Evolutionary conservation across 1,284 basidiomycete genomes (phyloP), one percentile per base, ranked within the genome.

Genomic region (Sporisorium exsertum): DNA sequence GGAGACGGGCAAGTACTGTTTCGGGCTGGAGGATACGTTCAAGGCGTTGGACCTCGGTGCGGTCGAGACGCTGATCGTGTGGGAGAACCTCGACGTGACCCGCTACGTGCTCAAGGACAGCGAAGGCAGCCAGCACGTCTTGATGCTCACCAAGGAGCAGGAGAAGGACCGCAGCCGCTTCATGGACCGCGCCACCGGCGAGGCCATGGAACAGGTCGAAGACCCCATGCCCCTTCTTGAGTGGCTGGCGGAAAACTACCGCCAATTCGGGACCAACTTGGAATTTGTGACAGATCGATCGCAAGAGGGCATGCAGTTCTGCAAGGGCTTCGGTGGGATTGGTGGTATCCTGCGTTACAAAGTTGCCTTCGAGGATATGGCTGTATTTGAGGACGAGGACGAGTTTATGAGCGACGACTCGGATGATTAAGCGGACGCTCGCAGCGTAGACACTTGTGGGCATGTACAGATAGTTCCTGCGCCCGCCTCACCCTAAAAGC

Each of bases 201-300:
- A 91, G 52, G 95, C 98, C 88, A 99, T 99, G 96, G 96, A 99
- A 86, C 91, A 93, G 85, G 74, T 78, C 26, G 81, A 79, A 40
- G 84, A 85, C 27, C 83, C 83, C 18, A 72, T 76, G 72, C 78
- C 83, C n/a, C 65, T 85, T 1, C 61, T 85, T 13, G 84, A 99
- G 87, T 99, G 97, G 97, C 94, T 99, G 84, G 93, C 97, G 42
- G 97, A 99, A 84, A 95, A 95, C 86, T 99, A 99, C 89, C 95
- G 94, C 86, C 93, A 95, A 54, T 99, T 98, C 85, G 97, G 96
- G 77, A 93, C 95, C 64, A 92, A 92, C 79, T 91, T 98, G 71
- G 96, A 98, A 80, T 89, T 83, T 33, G 83, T 80, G 53, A 81
- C 81, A 7, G 79, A 82, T 60, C 77, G 85, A 55, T 95, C 94